Evolutionary conservation across 805 yeast species (phyloP).

Genomic region (Saturnispora zaruensis): DNA sequence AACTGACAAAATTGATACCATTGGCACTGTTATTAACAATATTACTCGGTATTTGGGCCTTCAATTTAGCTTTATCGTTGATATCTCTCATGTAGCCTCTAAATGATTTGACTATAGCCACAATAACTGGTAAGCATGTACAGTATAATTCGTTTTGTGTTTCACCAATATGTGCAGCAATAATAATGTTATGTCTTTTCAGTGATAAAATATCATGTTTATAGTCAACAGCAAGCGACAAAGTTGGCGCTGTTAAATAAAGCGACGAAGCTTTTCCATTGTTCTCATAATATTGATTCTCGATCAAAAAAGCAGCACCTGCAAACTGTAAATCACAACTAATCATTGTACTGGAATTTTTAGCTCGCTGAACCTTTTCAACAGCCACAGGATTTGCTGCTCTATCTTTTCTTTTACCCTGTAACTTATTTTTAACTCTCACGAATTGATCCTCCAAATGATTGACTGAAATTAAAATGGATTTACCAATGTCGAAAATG

Average conservation of each 20-base stretch:
- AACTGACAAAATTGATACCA: conserved; percentile 32
- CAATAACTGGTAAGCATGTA: conserved; percentile 68
- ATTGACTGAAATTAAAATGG: conserved; percentile 39
- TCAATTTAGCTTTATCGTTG: neutral
- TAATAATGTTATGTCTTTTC: conserved; percentile 37
- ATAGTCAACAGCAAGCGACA: conserved; percentile 50
- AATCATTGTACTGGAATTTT: conserved; percentile 26
- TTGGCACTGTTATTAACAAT: conserved; percentile 3
- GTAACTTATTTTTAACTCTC: conserved; percentile 11
- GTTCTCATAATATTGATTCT: conserved; percentile 36
- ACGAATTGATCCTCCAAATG: conserved; percentile 22
- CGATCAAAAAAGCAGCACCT: conserved; percentile 56
- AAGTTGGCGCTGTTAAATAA: conserved; percentile 66
- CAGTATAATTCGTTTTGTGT: conserved; percentile 67
- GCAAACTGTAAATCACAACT: conserved; percentile 51
- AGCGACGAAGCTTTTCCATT: conserved; percentile 41
- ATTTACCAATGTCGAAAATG: conserved; percentile 47
- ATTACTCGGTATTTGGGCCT: neutral
- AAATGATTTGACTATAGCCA: conserved; percentile 46
- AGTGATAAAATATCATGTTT: conserved; percentile 28
- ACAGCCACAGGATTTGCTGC: neutral
- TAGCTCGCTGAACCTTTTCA: neutral
- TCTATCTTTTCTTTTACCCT: neutral
- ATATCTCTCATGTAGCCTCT: conserved; percentile 37
- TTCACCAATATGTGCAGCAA: conserved; percentile 53